Evolutionary conservation across 257 asterid species (phyloP), one percentile per base, ranked within the genome.

Genomic region (Nicotiana noctiflora): DNA sequence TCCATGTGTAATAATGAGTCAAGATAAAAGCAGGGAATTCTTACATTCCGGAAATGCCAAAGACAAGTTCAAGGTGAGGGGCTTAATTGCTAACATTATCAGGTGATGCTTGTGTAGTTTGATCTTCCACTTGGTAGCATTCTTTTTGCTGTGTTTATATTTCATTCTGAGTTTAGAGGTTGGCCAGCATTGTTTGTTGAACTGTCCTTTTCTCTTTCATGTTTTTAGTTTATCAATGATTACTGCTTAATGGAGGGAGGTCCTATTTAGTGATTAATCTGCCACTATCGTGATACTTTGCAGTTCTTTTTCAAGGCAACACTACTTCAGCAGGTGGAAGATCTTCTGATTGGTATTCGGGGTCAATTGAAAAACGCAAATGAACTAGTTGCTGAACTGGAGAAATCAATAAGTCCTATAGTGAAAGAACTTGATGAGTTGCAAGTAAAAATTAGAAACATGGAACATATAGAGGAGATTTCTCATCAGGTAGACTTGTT

Each of bases 281-380:
- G 79, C 62, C 62, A 23, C 55, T 83, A 68, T 80, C 79, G 49
- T 88, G 75, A 82, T 75, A 25, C 57, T 77, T 76, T 75, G 46
- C 94, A 95, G 99, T 95, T 95, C 86, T 95, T 90, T 89, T 95
- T 88, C 92, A 95, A 92, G 93, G 99, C 98, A 27, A 93, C 99
- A 10, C 97, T 95, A 80, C 98, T 95, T 85, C 97, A 95, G 79
- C 97, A 92, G 79, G 90, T 95, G 84, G 95, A 88, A 85, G 98
- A 93, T 81, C 87, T 93, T 79, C 80, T 95, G 74, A 86, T 83
- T 81, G 93, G 93, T 84, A 89, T 95, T 84, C 90, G 66, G 27
- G 86, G 78, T 55, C 95, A 88, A 85, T 85, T 93, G 62, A 84
- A 77, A 55, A 91, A 85, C 57, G 98, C 97, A 72, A 84, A 82